Base-by-base conservation (phyloP, 1,284 basidiomycete genomes). In the Leccinum pachyderme region DNA sequence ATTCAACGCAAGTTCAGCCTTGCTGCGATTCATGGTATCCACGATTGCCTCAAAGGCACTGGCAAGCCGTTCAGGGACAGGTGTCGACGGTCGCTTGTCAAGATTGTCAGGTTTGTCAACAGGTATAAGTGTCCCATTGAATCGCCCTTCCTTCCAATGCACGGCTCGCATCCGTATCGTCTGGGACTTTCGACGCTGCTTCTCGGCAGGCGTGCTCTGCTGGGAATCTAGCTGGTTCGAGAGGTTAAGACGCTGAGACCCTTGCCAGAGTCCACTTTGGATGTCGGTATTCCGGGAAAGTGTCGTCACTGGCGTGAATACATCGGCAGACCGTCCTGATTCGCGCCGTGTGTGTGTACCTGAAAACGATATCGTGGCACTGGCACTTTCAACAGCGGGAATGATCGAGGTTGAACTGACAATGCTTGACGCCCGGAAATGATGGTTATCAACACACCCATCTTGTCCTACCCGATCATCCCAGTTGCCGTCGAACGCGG, bases 131-230 rank as follows among this genome's bases (percentile, higher is more conserved):
- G 67, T 72, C 47, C 64, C 62, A 49, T 62, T 62, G 31, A 77
- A 78, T 35, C 79, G 72, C 18, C 74, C 69, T 61, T 78, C 77
- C 48, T 74, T 71, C 77, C 77, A 79, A 18, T 72, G 71, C 47
- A 67, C 64, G 41, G 78, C 79, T 25, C 77, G 73, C 57, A 78
- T 69, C 12, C 73, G 72, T 53, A 80, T 72, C 9, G 77, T 79
- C 55, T 77, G 71, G 5, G 77, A 77, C 52, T 80, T 72, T 52
- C 75, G 70, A 9, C 62, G 66, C 33, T 70, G 60, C 52, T 59
- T 72, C 43, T 73, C 68, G 5, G 59, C 53, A 5, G 59, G 60
- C 5, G 59, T 59, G 15, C 41, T 41, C 6, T 37, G 37, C 18
- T 52, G 50, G 31, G 49, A 22, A 25, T 51, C 57, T 5, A 47